phyloP scores from a whole-genome alignment of 106 monocot genomes.

The Apostasia ramifera region DNA sequence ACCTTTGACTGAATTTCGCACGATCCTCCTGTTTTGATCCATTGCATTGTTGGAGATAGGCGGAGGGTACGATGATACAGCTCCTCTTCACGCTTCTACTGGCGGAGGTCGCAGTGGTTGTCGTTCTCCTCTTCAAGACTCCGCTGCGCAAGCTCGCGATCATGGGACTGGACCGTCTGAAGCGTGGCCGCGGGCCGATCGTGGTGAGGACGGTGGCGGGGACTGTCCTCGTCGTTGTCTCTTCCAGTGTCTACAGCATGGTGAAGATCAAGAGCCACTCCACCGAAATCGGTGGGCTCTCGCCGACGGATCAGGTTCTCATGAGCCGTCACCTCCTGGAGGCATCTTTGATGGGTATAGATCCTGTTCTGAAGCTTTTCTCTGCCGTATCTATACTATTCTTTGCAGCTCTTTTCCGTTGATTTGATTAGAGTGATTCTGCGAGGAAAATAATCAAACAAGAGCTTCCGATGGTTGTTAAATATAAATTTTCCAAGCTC shows the following conservation, averaged over 20 bases:
- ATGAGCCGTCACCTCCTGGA: constrained; percentile 80
- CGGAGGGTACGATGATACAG: constrained; percentile 44
- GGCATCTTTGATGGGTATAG: constrained; percentile 72
- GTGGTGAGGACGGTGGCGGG: constrained; percentile 53
- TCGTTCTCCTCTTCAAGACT: constrained; percentile 50
- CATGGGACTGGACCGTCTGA: constrained; percentile 48
- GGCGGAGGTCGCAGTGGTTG: constrained; percentile 43
- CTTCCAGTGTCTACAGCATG: constrained; percentile 60
- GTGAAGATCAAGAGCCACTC: constrained; percentile 46
- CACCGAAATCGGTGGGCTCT: constrained; percentile 33
- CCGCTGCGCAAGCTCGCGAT: constrained; percentile 41
- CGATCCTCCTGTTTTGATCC: not conserved
- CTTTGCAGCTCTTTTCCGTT: too few species aligned
- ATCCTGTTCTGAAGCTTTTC: not conserved
- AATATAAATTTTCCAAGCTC: too few species aligned
- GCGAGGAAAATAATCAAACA: too few species aligned
- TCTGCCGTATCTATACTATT: too few species aligned
- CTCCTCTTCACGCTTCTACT: constrained; percentile 46
- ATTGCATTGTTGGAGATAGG: not conserved
- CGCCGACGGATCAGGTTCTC: constrained; percentile 87
- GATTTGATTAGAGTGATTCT: too few species aligned
- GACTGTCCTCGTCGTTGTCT: constrained; percentile 36
- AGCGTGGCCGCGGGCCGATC: constrained; percentile 59
- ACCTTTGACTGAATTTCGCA: not conserved
- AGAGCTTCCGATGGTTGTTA: too few species aligned